Evolutionary conservation across 2,329 filamentous ascomycete genomes (phyloP), one percentile per base, ranked within the genome.

Genomic region (Aspergillus hortae): DNA sequence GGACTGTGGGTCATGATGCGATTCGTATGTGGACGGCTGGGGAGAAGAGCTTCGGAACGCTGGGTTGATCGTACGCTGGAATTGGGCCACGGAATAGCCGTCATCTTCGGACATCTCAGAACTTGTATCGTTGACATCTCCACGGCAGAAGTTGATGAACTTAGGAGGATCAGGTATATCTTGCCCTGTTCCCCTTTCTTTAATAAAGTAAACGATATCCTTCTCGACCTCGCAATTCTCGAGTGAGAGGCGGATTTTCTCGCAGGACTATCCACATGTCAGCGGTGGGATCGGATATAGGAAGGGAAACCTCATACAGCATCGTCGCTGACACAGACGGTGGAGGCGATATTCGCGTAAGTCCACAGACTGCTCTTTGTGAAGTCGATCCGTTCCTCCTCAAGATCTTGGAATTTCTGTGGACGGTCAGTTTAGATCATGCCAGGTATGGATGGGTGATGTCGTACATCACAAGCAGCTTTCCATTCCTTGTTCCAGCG

Each of bases 401-500:
- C 94, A 11, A 99, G 83, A 65, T 99, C 95, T 76, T 99, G 95
- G 73, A 99, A 99, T 77, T 97, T 99, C 79, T 95, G 53, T 38
- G 23, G 4, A 10, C 12, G 4, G 48, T 23, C 30, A 27, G 7
- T 25, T 32, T 5, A 41, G 10, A 17, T 6, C n/a, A 17, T 10
- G 27, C 9, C 46, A 7, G 27, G 27, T 30, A 23, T 23, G 23
- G 3, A 7, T 30, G 27, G 23, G 27, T 30, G 6, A 19, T 48
- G n/a, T 68, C 77, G 52, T 65, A 81, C 79, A 66, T 88, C 95
- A 64, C 94, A 95, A 1, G 92, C 94, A 17, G 89, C 85, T 74
- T 97, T 99, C 94, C 94, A 99, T 70, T 99, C 94, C 63, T 92
- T 83, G 68, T 99, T 99, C 94, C 94, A 99, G 49, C 92, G 83